Conservation (phyloP, 2,329 filamentous ascomycete genomes). For the Diaporthe sp. region DNA sequence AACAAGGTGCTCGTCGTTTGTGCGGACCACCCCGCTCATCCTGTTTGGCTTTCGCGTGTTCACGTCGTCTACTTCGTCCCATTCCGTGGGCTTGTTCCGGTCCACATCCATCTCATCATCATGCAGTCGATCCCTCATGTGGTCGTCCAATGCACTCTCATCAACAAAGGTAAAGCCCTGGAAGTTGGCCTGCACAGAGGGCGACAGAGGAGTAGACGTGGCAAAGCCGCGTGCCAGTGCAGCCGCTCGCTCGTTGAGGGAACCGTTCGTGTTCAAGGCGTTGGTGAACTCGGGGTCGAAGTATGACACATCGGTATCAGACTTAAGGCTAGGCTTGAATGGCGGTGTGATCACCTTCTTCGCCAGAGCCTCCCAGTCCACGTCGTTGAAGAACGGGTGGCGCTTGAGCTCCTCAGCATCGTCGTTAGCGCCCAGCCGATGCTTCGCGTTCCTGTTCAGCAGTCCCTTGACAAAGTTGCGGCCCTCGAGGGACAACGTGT, state of each 20-base stretch:
- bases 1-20: conserved; percentile 70
- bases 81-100: conserved; percentile 60
- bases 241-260: conserved; percentile 90
- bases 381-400: conserved; percentile 93
- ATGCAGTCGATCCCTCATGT: conserved; percentile 69
- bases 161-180: conserved; percentile 99
- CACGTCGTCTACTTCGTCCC: conserved; percentile 68
- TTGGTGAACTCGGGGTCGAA: conserved; percentile 99
- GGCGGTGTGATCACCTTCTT: conserved; percentile 95
- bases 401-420: conserved; percentile 95
- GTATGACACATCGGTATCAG: conserved; percentile 95
- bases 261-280: conserved; percentile 86
- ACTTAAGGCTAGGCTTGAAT: conserved; percentile 97
- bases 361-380: conserved; percentile 88
- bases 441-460: conserved; percentile 95
- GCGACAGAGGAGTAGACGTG: conserved; percentile 91
- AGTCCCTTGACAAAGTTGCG: conserved; percentile 98
- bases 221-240: conserved; percentile 87
- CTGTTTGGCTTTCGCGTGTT: conserved; percentile 64
- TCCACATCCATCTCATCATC: conserved; percentile 68
- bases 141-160: conserved; percentile 91
- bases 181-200: conserved; percentile 97
- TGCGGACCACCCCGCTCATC: conserved; percentile 73
- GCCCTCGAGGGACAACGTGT: conserved; percentile 93
- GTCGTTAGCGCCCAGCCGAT: conserved; percentile 88